Conservation (phyloP, 2,329 filamentous ascomycete species). For the Phaeosphaeria sp. region DNA sequence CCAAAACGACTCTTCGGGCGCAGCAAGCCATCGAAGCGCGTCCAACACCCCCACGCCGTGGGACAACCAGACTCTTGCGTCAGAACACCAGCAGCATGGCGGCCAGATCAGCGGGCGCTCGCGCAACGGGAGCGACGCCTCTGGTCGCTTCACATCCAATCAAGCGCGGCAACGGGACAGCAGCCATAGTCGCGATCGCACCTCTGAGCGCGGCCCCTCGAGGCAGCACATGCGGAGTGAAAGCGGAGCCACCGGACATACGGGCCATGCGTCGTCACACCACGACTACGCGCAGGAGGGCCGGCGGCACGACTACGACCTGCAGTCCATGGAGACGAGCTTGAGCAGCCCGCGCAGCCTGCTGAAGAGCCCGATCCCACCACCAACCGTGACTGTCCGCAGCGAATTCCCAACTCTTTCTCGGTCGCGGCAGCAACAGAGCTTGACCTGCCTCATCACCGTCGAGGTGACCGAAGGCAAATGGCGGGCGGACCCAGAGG, state of each 20-base stretch:
- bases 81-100: constrained; percentile 53
- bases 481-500: constrained; percentile 86
- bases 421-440: constrained; percentile 91
- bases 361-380: constrained; percentile 84
- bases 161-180: constrained; percentile 43
- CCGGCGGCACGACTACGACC: constrained; percentile 90
- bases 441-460: constrained; percentile 90
- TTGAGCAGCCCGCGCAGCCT: constrained; percentile 74
- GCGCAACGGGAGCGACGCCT: constrained; percentile 44
- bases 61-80: constrained; percentile 60
- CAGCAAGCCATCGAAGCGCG: constrained; percentile 49
- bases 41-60: constrained; percentile 70
- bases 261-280: constrained; percentile 70
- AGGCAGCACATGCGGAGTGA: constrained; percentile 74
- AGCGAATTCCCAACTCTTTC: constrained; percentile 97
- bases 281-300: constrained; percentile 78
- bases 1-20: constrained; percentile 65
- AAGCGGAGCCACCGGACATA: constrained; percentile 79
- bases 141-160: constrained; percentile 38
- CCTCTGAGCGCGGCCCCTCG: constrained; percentile 49
- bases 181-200: constrained; percentile 48
- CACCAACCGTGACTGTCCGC: constrained; percentile 89
- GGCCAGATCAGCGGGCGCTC: constrained; percentile 51
- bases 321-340: constrained; percentile 93
- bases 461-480: constrained; percentile 93